Evolutionary conservation across 2,329 filamentous ascomycete genomes (phyloP).

Genomic region (Fusarium sp.): DNA sequence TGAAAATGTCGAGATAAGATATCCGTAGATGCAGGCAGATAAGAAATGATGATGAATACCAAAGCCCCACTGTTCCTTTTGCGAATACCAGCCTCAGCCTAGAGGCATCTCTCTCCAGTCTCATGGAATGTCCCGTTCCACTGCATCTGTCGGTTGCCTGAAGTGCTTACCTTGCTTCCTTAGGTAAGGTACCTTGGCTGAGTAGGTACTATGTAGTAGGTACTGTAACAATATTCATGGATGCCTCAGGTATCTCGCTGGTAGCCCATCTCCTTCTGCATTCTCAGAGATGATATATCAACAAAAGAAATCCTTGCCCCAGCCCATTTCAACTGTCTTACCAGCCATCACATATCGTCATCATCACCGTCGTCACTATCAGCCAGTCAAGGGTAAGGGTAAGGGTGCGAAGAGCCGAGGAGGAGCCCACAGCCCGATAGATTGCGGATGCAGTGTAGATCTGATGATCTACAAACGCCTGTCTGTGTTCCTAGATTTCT

Average conservation of each 20-base stretch:
- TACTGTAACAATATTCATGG: too few relatives aligned
- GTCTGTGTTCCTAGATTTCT: conserved; percentile 32
- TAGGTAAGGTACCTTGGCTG: conserved; percentile 2
- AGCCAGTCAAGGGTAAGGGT: not conserved
- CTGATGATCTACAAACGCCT: conserved; percentile 24
- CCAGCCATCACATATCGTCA: conserved; percentile 6
- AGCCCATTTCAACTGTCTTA: conserved; percentile 32
- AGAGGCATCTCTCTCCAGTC: too few relatives aligned
- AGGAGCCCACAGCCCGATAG: not conserved
- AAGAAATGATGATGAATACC: conserved; percentile 2
- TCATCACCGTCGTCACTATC: not conserved
- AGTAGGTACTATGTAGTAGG: too few relatives aligned
- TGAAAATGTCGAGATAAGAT: not conserved
- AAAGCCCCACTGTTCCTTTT: too few relatives aligned
- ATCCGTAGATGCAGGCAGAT: not conserved
- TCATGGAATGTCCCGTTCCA: too few relatives aligned
- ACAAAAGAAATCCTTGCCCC: conserved; percentile 3
- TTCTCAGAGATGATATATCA: conserved; percentile 22
- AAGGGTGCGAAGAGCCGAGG: conserved; percentile 7
- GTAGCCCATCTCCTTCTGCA: not conserved
- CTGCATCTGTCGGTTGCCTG: too few relatives aligned
- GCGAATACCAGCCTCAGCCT: too few relatives aligned
- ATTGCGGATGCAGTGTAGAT: not conserved
- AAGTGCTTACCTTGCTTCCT: too few relatives aligned
- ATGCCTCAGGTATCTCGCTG: not conserved